phyloP scores from a whole-genome alignment of 2,329 filamentous ascomycete species.

The Fusarium sp. region DNA sequence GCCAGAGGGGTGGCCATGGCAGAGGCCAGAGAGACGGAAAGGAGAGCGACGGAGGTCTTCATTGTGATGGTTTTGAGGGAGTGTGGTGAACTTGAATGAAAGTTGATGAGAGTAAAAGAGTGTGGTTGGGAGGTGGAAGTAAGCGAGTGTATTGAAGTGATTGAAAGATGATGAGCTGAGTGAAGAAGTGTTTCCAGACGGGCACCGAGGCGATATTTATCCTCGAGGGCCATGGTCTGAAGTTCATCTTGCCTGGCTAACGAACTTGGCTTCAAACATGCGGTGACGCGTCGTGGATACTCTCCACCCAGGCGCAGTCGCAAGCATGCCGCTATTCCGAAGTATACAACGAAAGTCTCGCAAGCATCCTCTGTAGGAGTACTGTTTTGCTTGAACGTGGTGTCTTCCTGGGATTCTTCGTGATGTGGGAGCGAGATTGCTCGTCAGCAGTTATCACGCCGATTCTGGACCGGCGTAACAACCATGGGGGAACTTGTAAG shows the following conservation, averaged over 20 bases:
- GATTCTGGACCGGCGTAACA: background rate
- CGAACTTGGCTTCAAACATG: background rate
- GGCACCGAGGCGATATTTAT: background rate
- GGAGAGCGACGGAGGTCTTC: slow-evolving; percentile 1
- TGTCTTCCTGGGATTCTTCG: background rate
- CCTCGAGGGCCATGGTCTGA: background rate
- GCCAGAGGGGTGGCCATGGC: background rate
- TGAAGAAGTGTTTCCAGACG: background rate
- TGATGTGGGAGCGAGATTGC: background rate
- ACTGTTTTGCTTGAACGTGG: background rate
- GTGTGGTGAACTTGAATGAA: background rate
- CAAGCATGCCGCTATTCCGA: background rate
- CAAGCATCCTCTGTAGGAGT: background rate
- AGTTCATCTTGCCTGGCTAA: background rate
- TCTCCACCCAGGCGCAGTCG: background rate
- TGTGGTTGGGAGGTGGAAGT: background rate
- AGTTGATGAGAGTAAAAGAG: background rate
- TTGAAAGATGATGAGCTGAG: background rate
- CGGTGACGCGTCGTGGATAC: slow-evolving; percentile 1
- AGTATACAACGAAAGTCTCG: background rate
- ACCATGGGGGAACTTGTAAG: too few relatives aligned
- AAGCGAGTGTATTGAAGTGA: background rate
- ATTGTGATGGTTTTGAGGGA: background rate
- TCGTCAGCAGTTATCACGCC: background rate
- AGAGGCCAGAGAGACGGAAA: background rate